A percentile compares a stretch with the other conserved stretches of the same genome.
These are phyloP conservation scores for Erysimum cheiranthoides DNA, from an alignment of 345 rosid species.

Conservation along the genomic window DNA sequence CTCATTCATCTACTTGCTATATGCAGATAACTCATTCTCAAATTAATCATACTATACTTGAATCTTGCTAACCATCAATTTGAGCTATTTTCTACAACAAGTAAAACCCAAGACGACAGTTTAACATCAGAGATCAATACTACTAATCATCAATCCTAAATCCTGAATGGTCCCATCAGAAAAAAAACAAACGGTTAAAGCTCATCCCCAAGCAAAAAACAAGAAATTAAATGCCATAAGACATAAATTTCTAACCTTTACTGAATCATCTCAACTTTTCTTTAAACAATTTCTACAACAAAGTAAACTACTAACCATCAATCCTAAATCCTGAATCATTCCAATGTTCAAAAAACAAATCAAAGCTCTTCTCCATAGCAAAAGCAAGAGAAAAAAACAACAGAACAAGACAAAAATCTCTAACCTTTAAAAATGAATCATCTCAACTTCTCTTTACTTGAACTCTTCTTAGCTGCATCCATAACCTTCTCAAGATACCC, in stretches of 20 bases:
- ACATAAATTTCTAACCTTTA: conserved; percentile 24
- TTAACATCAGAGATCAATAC: background rate
- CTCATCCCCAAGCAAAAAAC: background rate
- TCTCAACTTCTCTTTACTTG: conserved; percentile 79
- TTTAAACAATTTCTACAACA: conserved; percentile 19
- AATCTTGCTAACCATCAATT: conserved; percentile 4
- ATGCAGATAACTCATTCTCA: background rate
- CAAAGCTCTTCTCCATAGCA: conserved; percentile 9
- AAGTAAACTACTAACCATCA: background rate
- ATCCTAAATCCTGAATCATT: background rate
- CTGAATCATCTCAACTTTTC: conserved; percentile 75
- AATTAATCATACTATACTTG: background rate
- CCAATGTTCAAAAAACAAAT: background rate
- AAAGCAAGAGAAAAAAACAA: background rate
- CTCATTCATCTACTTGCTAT: conserved; percentile 21
- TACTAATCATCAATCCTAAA: background rate
- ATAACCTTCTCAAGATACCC: conserved; percentile 85
- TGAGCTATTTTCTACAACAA: background rate
- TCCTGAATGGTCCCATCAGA: background rate
- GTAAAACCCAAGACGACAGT: background rate
- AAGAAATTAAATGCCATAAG: background rate
- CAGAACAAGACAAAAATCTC: background rate
- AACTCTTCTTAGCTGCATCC: conserved; percentile 75
- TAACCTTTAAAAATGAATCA: conserved; percentile 49
- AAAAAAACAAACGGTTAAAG: background rate